Base-by-base conservation (phyloP, 352 stramenopile genomes). In the Pythium rhizo-oryzae region DNA sequence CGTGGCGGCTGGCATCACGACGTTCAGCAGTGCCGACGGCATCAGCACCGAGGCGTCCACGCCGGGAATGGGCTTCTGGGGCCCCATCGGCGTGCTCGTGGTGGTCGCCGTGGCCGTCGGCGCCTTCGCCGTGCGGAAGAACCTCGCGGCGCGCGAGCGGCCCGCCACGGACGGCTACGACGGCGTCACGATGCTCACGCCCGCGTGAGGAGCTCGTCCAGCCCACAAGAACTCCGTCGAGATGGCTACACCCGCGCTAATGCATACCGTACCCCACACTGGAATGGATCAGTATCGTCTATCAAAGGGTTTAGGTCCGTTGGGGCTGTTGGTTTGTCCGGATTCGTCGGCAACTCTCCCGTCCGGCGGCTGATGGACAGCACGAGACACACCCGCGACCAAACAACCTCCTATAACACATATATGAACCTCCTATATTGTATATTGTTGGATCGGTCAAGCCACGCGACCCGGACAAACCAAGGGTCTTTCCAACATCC, bases 101-200 rank as follows among this genome's bases (percentile, higher is more conserved):
- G 41, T n/a, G 15, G 41, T 47, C 18, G 41, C 41, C 1, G 41
- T 47, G 13, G 41, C 9, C 41, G 41, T 47, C 41, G 41, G 41
- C 41, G 41, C 18, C 9, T 47, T 47, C 41, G 41, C 41, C 15
- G 41, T 47, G 41, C 13, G 11, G 41, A 47, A 47, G 41, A 47
- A n/a, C 18, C 41, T 12, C 15, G 41, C 13, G 13, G 13, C 18
- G 5, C 13, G 18, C 41, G 5, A n/a, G 2, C 41, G 15, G 1
- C 9, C 41, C 9, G 7, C 13, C 13, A 47, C 18, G 7, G 41
- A 47, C 41, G 41, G 41, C 41, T 58, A 41, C 51, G 30, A 23
- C 24, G 51, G 30, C 16, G 51, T 28, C 30, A 33, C 30, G 24
- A 58, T 58, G 51, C 51, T 58, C 51, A 58, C 51, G 25, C 51